These are phyloP conservation scores for Kuraishia molischiana DNA, from an alignment of 805 yeast species.

Conservation along the genomic window DNA sequence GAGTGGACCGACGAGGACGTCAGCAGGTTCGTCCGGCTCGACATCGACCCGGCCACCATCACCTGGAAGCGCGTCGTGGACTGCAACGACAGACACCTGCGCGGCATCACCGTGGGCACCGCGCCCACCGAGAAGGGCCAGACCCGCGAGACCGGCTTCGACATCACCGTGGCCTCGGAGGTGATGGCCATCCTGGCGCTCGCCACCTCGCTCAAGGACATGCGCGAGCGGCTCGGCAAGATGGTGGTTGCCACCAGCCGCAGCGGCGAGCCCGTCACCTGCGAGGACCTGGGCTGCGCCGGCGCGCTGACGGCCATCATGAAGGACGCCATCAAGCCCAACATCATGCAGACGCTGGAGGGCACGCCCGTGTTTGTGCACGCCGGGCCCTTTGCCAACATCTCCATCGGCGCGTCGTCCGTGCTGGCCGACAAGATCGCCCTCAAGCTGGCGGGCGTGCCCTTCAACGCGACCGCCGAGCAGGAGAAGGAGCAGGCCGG, in stretches of 20 bases:
- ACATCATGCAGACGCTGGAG: constrained; percentile 92
- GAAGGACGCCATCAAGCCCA: constrained; percentile 95
- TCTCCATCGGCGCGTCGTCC: constrained; percentile 93
- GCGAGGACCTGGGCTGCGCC: constrained; percentile 91
- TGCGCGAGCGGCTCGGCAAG: constrained; percentile 80
- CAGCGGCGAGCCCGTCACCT: constrained; percentile 76
- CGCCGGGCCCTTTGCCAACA: constrained; percentile 97
- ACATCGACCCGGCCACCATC: constrained; percentile 83
- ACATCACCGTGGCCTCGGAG: constrained; percentile 93
- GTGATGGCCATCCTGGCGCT: constrained; percentile 93
- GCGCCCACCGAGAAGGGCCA: constrained; percentile 91
- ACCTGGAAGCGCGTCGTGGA: constrained; percentile 93
- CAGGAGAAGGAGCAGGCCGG: constrained; percentile 35
- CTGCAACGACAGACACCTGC: constrained; percentile 83
- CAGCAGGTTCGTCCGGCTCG: constrained; percentile 65
- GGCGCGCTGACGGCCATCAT: constrained; percentile 92
- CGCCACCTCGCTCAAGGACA: constrained; percentile 65
- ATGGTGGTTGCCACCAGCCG: constrained; percentile 81
- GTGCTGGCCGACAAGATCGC: constrained; percentile 91
- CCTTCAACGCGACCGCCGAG: constrained; percentile 30
- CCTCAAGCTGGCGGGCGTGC: constrained; percentile 74
- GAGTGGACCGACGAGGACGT: constrained; percentile 73
- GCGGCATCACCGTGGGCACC: constrained; percentile 84
- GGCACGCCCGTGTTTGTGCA: constrained; percentile 97
- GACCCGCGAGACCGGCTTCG: constrained; percentile 83